Evolutionary conservation across 2,329 filamentous ascomycete species (phyloP).

Genomic region (Beauveria scarabaeidicola): DNA sequence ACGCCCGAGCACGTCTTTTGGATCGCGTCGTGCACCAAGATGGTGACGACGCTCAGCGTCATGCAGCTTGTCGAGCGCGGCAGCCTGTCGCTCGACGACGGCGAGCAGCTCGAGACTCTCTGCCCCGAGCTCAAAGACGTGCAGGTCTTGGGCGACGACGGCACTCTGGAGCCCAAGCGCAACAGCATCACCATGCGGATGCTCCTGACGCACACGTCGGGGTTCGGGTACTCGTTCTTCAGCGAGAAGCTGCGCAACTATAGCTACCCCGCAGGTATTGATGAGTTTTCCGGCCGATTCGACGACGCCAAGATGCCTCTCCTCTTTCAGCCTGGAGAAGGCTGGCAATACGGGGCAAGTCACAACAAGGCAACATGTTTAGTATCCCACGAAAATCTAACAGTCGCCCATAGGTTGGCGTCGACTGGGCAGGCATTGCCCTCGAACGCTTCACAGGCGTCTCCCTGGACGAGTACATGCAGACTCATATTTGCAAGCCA

Average conservation of each 20-base stretch:
- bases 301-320: slow-evolving; percentile 46
- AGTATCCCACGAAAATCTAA: background rate
- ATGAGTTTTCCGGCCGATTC: slow-evolving; percentile 49
- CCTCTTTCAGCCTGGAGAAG: slow-evolving; percentile 53
- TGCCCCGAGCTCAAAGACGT: slow-evolving; percentile 40
- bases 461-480: slow-evolving; percentile 39
- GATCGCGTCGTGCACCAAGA: slow-evolving; percentile 51
- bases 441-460: slow-evolving; percentile 37
- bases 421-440: slow-evolving; percentile 47
- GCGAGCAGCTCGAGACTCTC: slow-evolving; percentile 35
- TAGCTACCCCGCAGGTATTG: slow-evolving; percentile 39
- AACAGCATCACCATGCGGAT: slow-evolving; percentile 46
- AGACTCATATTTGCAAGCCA: slow-evolving; percentile 38
- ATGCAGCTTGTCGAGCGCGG: slow-evolving; percentile 52
- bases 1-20: slow-evolving; percentile 52
- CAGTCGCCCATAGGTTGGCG: slow-evolving; percentile 27
- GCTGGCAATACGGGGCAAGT: slow-evolving; percentile 52
- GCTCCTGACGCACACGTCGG: slow-evolving; percentile 46
- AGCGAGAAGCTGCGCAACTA: slow-evolving; percentile 39
- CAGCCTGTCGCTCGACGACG: slow-evolving; percentile 38
- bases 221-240: slow-evolving; percentile 50
- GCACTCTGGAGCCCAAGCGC: slow-evolving; percentile 34
- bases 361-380: background rate
- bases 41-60: slow-evolving; percentile 41
- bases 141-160: slow-evolving; percentile 34